Evolutionary conservation across 352 stramenopile species (phyloP).

Genomic region (Hyaloperonospora brassicae): DNA sequence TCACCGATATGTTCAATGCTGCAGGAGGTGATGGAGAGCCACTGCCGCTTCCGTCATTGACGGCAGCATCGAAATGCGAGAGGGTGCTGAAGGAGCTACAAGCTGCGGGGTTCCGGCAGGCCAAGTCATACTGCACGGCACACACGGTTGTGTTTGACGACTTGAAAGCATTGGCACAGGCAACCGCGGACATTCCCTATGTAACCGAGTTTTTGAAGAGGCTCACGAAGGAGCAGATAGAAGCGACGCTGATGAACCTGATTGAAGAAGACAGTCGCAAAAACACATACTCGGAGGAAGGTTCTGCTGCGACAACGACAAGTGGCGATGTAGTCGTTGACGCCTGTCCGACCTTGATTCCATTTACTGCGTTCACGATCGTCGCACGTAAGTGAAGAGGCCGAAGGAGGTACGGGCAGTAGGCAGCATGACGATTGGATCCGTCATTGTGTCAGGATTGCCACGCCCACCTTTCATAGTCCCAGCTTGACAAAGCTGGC

Average conservation of each 20-base stretch:
- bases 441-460: no score
- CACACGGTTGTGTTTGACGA: no score
- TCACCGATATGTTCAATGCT: constrained; percentile 28
- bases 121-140: no score
- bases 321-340: constrained; percentile 10
- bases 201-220: constrained; percentile 23
- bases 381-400: constrained; percentile 29
- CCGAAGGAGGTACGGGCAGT: no score
- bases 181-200: constrained; percentile 22
- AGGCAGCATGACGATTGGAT: no score
- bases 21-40: constrained; percentile 9
- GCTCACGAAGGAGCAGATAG: constrained; percentile 19
- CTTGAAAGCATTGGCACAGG: constrained; percentile 16
- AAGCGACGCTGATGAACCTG: constrained; percentile 12
- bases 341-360: constrained; percentile 17
- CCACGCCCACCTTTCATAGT: no score
- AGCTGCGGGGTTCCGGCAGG: no score
- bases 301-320: no score
- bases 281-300: constrained; percentile 23
- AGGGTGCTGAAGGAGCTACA: constrained; percentile 19
- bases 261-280: constrained; percentile 17
- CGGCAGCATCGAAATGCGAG: constrained; percentile 12
- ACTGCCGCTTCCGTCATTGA: constrained; percentile 6
- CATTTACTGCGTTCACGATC: constrained; percentile 22
- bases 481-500: no score